Conservation (phyloP, 768 basidiomycete genomes). For the Tephrocybe rancida region DNA sequence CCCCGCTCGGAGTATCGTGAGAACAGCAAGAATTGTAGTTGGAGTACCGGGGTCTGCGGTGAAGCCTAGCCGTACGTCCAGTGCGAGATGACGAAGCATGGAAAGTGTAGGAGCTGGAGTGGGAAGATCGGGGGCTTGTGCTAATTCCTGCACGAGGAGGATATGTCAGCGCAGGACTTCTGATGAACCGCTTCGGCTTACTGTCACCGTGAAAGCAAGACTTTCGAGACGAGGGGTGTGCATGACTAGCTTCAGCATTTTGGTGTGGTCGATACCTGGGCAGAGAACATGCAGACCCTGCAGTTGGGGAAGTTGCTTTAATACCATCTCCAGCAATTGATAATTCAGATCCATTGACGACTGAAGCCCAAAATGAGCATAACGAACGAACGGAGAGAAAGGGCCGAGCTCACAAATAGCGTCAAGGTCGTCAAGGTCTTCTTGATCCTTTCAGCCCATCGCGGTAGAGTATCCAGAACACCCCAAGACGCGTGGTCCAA, state of each 20-base stretch:
- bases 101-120: conserved; percentile 15
- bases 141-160: conserved; percentile 24
- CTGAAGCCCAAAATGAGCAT: conserved; percentile 36
- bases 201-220: conserved; percentile 62
- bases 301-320: conserved; percentile 55
- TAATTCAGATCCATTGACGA: conserved; percentile 58
- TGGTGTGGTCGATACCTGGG: conserved; percentile 53
- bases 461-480: conserved; percentile 57
- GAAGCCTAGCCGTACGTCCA: conserved; percentile 16
- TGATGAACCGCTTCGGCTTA: too few species aligned
- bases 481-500: conserved; percentile 68
- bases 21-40: conserved; percentile 28
- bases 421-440: conserved; percentile 55
- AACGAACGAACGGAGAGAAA: background rate
- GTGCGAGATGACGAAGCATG: conserved; percentile 33
- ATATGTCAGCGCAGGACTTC: background rate
- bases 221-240: conserved; percentile 60
- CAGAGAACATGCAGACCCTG: conserved; percentile 66
- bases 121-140: conserved; percentile 28
- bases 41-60: conserved; percentile 29
- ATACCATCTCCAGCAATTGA: conserved; percentile 45
- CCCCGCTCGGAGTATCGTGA: conserved; percentile 32
- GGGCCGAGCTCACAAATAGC: conserved; percentile 50
- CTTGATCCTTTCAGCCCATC: conserved; percentile 49
- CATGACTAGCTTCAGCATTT: conserved; percentile 45